phyloP scores from a whole-genome alignment of 345 rosid species.

The Populus ilicifolia region DNA sequence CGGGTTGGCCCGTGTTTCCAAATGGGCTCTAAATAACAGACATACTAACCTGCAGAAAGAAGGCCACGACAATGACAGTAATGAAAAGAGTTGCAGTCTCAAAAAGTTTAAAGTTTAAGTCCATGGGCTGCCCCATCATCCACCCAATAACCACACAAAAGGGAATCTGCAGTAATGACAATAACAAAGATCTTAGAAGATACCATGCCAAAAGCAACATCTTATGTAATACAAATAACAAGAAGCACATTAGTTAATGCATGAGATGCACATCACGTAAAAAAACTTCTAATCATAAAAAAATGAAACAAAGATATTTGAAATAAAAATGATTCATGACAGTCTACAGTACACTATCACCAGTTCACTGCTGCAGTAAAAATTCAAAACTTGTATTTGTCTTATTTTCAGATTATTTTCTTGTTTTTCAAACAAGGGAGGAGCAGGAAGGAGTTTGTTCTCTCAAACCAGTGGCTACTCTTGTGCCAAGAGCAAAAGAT shows the following conservation, averaged over 20 bases:
- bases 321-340: not conserved
- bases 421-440: not conserved
- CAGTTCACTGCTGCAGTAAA: not conserved
- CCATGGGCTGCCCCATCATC: slow-evolving; percentile 78
- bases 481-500: not conserved
- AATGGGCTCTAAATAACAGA: not conserved
- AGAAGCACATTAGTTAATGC: not conserved
- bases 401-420: not conserved
- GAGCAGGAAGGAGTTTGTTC: not conserved
- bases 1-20: too few relatives aligned
- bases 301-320: not conserved
- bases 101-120: slow-evolving; percentile 76
- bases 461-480: not conserved
- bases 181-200: not conserved
- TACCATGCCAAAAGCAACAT: not conserved
- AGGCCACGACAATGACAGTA: slow-evolving; percentile 74
- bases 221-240: not conserved
- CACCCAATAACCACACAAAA: slow-evolving; percentile 74
- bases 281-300: not conserved
- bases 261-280: not conserved
- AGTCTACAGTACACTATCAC: not conserved
- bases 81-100: slow-evolving; percentile 82
- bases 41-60: slow-evolving; percentile 66
- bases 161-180: slow-evolving; percentile 51
- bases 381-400: not conserved